These are phyloP conservation scores for Geosmithia morbida DNA, from an alignment of 2,329 filamentous ascomycete species.

Conservation along the genomic window DNA sequence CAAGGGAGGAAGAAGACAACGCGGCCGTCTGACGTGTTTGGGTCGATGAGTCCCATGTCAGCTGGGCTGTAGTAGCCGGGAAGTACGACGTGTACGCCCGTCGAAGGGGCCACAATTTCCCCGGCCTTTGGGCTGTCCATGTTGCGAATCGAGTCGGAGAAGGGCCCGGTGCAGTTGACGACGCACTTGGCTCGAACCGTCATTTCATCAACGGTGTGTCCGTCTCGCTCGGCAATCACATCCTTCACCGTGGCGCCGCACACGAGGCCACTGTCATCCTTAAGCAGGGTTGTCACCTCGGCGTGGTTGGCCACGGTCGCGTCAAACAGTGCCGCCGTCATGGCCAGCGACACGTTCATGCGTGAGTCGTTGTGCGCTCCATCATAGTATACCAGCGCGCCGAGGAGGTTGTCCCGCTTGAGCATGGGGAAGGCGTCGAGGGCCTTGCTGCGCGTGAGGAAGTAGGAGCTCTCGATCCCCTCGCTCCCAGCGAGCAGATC, in stretches of 20 bases:
- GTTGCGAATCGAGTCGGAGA: slow-evolving; percentile 73
- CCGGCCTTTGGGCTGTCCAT: slow-evolving; percentile 60
- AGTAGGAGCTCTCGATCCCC: slow-evolving; percentile 81
- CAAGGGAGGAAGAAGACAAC: slow-evolving; percentile 90
- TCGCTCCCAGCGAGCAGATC: slow-evolving; percentile 75
- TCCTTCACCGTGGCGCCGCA: slow-evolving; percentile 64
- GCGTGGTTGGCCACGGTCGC: slow-evolving; percentile 72
- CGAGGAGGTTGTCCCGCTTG: slow-evolving; percentile 63
- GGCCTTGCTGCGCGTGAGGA: slow-evolving; percentile 73
- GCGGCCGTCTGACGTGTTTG: slow-evolving; percentile 72
- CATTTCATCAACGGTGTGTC: slow-evolving; percentile 44
- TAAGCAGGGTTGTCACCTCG: slow-evolving; percentile 64
- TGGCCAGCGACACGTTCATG: slow-evolving; percentile 80
- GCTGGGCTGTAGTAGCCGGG: slow-evolving; percentile 76
- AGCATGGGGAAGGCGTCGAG: slow-evolving; percentile 82
- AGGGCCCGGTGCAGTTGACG: slow-evolving; percentile 81
- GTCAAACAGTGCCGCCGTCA: slow-evolving; percentile 80
- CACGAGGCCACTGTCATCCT: slow-evolving; percentile 57
- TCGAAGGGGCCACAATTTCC: slow-evolving; percentile 75
- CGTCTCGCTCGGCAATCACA: slow-evolving; percentile 49
- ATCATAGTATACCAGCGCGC: slow-evolving; percentile 82
- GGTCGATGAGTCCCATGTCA: slow-evolving; percentile 80
- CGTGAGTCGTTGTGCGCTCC: slow-evolving; percentile 85
- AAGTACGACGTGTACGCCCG: slow-evolving; percentile 74
- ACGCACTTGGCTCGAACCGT: slow-evolving; percentile 64